Evolutionary conservation across 257 asterid genomes (phyloP).

Genomic region (Gentiana straminea): DNA sequence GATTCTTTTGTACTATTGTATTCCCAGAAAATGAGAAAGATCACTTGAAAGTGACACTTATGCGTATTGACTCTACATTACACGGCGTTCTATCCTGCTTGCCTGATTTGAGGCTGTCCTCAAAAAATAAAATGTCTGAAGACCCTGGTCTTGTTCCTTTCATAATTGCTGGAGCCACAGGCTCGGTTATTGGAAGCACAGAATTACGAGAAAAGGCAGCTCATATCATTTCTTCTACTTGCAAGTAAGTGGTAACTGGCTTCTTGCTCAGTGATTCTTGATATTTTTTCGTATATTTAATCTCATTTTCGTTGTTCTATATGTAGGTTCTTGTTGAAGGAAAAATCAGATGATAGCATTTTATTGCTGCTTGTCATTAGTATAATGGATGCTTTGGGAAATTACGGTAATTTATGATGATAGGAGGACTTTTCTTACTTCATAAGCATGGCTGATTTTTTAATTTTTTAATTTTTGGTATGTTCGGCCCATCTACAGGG

Average conservation of each 20-base stretch:
- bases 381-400: slow-evolving; percentile 84
- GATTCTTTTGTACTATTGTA: slow-evolving; percentile 18
- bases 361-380: slow-evolving; percentile 78
- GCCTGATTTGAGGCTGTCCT: slow-evolving; percentile 92
- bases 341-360: slow-evolving; percentile 97
- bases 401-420: slow-evolving; percentile 54
- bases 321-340: slow-evolving; percentile 80
- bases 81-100: slow-evolving; percentile 96
- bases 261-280: too few species aligned
- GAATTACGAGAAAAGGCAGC: slow-evolving; percentile 86
- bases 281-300: slow-evolving; percentile 13
- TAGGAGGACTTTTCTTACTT: slow-evolving; percentile 1
- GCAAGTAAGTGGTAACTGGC: slow-evolving; percentile 39
- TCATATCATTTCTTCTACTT: slow-evolving; percentile 66
- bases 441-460: slow-evolving; percentile 2
- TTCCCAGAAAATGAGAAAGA: slow-evolving; percentile 89
- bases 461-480: background rate
- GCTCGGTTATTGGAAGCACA: slow-evolving; percentile 76
- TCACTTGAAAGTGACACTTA: slow-evolving; percentile 97
- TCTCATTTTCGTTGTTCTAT: slow-evolving; percentile 13
- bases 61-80: slow-evolving; percentile 91
- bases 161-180: slow-evolving; percentile 93
- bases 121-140: slow-evolving; percentile 54
- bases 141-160: slow-evolving; percentile 49
- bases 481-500: slow-evolving; percentile 33